Percentiles rank a stretch among this genome's conserved stretches.
These are phyloP conservation scores for Multifurca ochricompacta DNA, from an alignment of 768 basidiomycete genomes.

Conservation along the genomic window DNA sequence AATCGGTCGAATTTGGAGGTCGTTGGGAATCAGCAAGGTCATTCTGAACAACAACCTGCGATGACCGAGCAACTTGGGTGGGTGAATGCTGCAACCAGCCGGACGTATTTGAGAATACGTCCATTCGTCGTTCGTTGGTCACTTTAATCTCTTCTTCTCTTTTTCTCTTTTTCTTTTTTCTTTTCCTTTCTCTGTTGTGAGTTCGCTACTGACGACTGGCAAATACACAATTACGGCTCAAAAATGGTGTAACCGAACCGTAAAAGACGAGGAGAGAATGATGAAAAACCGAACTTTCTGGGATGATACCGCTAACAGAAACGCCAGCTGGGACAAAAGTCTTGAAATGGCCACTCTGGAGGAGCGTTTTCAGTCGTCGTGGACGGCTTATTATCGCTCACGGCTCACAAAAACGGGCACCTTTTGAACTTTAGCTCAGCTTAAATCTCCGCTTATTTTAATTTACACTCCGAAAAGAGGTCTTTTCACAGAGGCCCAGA, in stretches of 20 bases:
- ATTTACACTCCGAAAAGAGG: constrained; percentile 12
- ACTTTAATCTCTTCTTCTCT: constrained; percentile 36
- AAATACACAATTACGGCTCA: constrained; percentile 20
- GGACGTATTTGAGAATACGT: constrained; percentile 35
- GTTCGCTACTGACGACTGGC: constrained; percentile 22
- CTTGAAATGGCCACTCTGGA: constrained; percentile 18
- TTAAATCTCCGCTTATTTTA: constrained; percentile 15
- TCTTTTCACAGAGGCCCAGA: too few relatives aligned
- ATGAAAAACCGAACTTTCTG: constrained; percentile 14
- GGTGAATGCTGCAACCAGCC: constrained; percentile 35
- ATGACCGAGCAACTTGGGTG: constrained; percentile 12
- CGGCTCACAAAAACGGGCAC: neutral
- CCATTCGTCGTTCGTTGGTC: constrained; percentile 39
- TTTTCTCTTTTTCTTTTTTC: constrained; percentile 35
- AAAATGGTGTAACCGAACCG: constrained; percentile 18
- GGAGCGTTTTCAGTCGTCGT: constrained; percentile 16
- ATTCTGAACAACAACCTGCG: constrained; percentile 7
- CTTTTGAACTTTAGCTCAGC: constrained; percentile 10
- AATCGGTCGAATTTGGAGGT: constrained; percentile 24
- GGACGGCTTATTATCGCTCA: constrained; percentile 12
- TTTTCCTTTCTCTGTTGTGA: constrained; percentile 31
- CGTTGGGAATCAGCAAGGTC: constrained; percentile 23
- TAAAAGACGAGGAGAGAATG: constrained; percentile 18
- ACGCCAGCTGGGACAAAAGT: constrained; percentile 16
- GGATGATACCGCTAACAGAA: constrained; percentile 19